Evolutionary conservation across 2,329 filamentous ascomycete genomes (phyloP).

Genomic region (Fusarium keratoplasticum): DNA sequence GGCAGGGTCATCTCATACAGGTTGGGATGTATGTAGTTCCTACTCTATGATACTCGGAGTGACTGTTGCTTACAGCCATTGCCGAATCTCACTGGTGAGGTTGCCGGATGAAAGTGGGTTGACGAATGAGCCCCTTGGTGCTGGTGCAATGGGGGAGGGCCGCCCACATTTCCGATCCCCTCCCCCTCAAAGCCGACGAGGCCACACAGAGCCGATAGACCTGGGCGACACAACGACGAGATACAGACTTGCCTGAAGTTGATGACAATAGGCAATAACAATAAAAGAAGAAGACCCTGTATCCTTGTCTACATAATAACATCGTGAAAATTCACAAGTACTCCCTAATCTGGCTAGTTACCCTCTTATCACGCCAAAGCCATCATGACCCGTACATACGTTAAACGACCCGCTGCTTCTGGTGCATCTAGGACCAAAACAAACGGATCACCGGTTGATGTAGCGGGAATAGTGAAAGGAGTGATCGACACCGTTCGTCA

Average conservation of each 20-base stretch:
- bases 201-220: not conserved
- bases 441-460: not conserved
- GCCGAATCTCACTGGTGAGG: not conserved
- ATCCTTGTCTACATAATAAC: not conserved
- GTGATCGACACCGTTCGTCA: not conserved
- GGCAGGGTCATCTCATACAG: not conserved
- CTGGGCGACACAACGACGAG: not conserved
- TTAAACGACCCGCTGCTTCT: not conserved
- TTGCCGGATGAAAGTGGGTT: not conserved
- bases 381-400: not conserved
- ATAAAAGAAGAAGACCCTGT: not conserved
- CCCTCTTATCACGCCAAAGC: not conserved
- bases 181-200: not conserved
- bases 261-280: not conserved
- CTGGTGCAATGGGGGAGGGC: not conserved
- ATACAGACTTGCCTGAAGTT: not conserved
- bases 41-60: not conserved
- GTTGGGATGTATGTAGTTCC: not conserved
- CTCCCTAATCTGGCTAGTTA: not conserved
- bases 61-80: not conserved
- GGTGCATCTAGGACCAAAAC: not conserved
- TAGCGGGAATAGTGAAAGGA: not conserved
- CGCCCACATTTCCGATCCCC: constrained; percentile 1
- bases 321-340: not conserved
- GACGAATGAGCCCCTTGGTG: not conserved